Base-by-base conservation (phyloP, 192 early-diverging fungal genomes). In the Ambispora gerdemannii region DNA sequence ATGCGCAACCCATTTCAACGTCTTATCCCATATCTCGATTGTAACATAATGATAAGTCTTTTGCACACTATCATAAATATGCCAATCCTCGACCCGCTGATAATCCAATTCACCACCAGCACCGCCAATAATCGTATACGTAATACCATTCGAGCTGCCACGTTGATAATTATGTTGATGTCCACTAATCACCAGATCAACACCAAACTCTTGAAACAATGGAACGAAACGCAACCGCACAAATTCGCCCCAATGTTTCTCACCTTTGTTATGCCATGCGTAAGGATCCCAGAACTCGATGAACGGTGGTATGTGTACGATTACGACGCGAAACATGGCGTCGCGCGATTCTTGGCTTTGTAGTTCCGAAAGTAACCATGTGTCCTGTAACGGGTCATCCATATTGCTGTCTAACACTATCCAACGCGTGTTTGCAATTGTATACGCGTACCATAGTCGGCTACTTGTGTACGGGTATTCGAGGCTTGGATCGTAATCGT, bases 121-220 rank as follows among this genome's bases (percentile, higher is more conserved):
- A 19, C 90, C 90, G 22, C 90, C 90, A 34, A 90, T 88, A 55
- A 91, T 89, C 0, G 83, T 79, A 66, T 91, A 91, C 17, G 82
- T 79, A 24, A 87, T 84, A 7, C 80, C 73, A 50, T 84, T 80
- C 2, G 69, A 67, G 61, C 81, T 71, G 10, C 81, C 82, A 17
- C 90, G 78, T 78, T 88, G 84, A 67, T 91, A 91, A 67, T 91
- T 91, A 71, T 91, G 90, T 67, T 91, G 90, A 63, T 91, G 90
- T 3, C 90, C 90, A 3, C 89, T 90, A 20, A 91, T 85, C 4
- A 91, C 88, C 34, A 91, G 66, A 67, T 91, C 90, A 2, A 91
- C 89, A n/a, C 77, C 74, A 60, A 87, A 64, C 30, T 82, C 61
- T 50, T 87, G 82, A 73, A 91, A 91, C 36, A 90, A 60, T 8